phyloP scores from a whole-genome alignment of 495 filamentous ascomycete genomes.

The Aspergillus asperescens region DNA sequence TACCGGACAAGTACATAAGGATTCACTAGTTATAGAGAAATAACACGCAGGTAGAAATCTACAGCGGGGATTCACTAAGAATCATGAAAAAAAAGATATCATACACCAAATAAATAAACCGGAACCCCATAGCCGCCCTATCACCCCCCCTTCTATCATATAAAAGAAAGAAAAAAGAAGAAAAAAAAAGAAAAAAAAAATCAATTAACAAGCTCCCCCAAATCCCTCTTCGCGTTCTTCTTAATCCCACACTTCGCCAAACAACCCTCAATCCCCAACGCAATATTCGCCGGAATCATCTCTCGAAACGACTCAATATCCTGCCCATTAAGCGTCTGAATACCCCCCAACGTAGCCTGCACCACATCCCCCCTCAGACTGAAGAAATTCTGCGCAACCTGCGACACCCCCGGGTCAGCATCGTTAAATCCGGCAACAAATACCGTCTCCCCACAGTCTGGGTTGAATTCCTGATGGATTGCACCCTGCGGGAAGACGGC shows the following conservation, averaged over 20 bases:
- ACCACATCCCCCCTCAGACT: slow-evolving; percentile 4
- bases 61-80: too few species aligned
- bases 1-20: too few species aligned
- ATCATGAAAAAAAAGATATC: too few species aligned
- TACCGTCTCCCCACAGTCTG: slow-evolving; percentile 7
- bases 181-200: too few species aligned
- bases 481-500: slow-evolving; percentile 4
- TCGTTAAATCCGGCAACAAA: slow-evolving; percentile 7
- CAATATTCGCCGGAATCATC: slow-evolving; percentile 8
- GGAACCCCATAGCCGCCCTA: too few species aligned
- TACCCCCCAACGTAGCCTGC: slow-evolving; percentile 4
- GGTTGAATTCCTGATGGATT: slow-evolving; percentile 13
- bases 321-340: slow-evolving; percentile 7
- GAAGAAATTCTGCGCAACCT: slow-evolving; percentile 11
- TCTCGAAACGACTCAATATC: slow-evolving; percentile 7
- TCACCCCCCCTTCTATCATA: too few species aligned
- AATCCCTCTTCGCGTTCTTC: slow-evolving; percentile 8
- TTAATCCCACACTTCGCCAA: slow-evolving; percentile 4
- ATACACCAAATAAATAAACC: too few species aligned
- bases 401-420: slow-evolving; percentile 4
- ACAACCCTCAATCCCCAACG: slow-evolving; percentile 8
- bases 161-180: too few species aligned
- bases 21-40: too few species aligned
- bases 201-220: neutral
- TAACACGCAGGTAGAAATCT: too few species aligned